Evolutionary conservation across 495 filamentous ascomycete species (phyloP).

Genomic region (Annulohypoxylon stygium): DNA sequence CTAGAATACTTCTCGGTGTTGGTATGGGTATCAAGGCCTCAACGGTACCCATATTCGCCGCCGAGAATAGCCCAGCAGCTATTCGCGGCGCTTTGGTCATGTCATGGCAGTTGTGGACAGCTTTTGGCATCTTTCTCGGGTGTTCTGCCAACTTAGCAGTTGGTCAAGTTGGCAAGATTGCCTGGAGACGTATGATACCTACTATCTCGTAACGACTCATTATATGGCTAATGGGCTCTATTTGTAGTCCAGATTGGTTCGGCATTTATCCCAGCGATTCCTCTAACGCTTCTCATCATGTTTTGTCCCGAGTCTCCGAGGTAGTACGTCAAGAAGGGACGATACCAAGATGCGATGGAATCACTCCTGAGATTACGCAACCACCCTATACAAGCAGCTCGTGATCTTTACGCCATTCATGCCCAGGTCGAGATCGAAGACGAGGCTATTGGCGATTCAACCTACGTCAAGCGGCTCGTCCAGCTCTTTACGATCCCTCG

Average conservation of each 20-base stretch:
- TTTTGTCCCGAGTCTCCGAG: constrained; percentile 79
- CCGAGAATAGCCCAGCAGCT: constrained; percentile 70
- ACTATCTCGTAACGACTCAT: neutral
- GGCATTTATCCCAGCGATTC: constrained; percentile 78
- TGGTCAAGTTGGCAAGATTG: constrained; percentile 64
- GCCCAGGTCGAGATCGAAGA: constrained; percentile 69
- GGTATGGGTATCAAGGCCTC: constrained; percentile 76
- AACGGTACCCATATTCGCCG: constrained; percentile 73
- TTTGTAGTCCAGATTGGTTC: constrained; percentile 69
- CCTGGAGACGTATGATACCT: constrained; percentile 64
- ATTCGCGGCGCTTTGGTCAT: constrained; percentile 75
- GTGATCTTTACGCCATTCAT: constrained; percentile 75
- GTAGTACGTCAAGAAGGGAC: constrained; percentile 73
- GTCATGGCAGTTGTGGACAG: constrained; percentile 72
- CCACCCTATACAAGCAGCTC: constrained; percentile 70
- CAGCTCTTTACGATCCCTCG: constrained; percentile 79
- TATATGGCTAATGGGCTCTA: neutral
- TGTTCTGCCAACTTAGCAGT: constrained; percentile 72
- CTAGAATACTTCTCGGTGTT: constrained; percentile 70
- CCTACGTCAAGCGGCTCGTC: constrained; percentile 69
- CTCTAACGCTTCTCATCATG: constrained; percentile 71
- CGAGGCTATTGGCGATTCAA: constrained; percentile 50
- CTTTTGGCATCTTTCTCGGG: constrained; percentile 72
- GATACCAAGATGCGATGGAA: constrained; percentile 67
- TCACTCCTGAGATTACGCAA: constrained; percentile 73